Evolutionary conservation across 768 basidiomycete genomes (phyloP), one percentile per base, ranked within the genome.

Genomic region (Wakefieldia striispora): DNA sequence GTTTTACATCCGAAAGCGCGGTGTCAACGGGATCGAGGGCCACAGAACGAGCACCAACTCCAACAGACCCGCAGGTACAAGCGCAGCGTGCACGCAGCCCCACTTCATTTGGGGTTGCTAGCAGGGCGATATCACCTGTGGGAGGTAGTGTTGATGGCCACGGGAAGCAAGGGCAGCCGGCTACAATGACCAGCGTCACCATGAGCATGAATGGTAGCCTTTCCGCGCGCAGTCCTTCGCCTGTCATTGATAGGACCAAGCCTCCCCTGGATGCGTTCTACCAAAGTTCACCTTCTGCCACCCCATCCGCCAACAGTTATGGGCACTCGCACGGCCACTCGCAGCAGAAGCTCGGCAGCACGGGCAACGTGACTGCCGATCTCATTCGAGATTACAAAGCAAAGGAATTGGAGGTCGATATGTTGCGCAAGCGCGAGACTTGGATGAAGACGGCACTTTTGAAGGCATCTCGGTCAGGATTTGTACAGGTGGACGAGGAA

Each of bases 371-470:
- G 17, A 76, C 86, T 3, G 82, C 86, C 12, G 93, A 95, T 61
- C 68, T 92, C 52, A 70, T 90, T 38, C 77, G 83, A 35, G 91
- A 94, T 58, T 70, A 94, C 52, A 92, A 88, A 67, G 77, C 78
- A 31, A 92, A 88, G 65, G 93, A 95, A 55, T 72, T 75, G 33
- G 93, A 95, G 66, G 63, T 97, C 40, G 91, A 92, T 55, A 73
- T 73, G 40, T 69, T 87, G 56, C 85, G 82, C 76, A 81, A 81
- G 62, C 81, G 89, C 56, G 84, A 92, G 72, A 72, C 73, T 31
- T 97, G 95, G 87, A 85, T 97, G 83, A 84, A 82, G 63, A 83
- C 84, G 40, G 86, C 90, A 1, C 69, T 99, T 40, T 70, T 73
- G 5, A 80, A 84, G 61, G 95, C 95, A 1, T 76, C 80, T 21